A percentile compares a stretch with the other conserved stretches of the same genome.
Evolutionary conservation across 805 yeast species (phyloP).

Genomic region (Kazachstania africana): DNA sequence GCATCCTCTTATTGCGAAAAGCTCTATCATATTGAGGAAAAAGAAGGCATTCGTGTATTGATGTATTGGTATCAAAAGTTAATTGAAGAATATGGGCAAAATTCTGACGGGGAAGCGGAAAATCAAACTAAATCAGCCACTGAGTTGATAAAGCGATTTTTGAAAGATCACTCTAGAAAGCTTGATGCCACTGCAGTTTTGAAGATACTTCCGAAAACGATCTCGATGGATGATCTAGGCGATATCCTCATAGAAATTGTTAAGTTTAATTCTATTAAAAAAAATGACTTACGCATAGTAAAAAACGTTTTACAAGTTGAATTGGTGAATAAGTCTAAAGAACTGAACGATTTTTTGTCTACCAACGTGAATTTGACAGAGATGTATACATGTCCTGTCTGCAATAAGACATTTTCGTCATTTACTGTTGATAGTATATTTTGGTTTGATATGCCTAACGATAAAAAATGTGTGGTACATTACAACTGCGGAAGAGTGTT

Average conservation of each 20-base stretch:
- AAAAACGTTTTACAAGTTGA: slow-evolving; percentile 44
- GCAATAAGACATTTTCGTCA: slow-evolving; percentile 32
- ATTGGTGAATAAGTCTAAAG: slow-evolving; percentile 35
- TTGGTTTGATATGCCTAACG: slow-evolving; percentile 9
- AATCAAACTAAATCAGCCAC: not conserved
- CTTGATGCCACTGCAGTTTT: slow-evolving; percentile 26
- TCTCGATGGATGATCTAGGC: slow-evolving; percentile 34
- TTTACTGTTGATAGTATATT: slow-evolving; percentile 11
- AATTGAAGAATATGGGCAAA: slow-evolving; percentile 23
- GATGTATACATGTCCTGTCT: slow-evolving; percentile 42
- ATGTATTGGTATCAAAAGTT: slow-evolving; percentile 28
- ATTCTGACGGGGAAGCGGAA: not conserved
- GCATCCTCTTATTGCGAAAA: slow-evolving; percentile 52
- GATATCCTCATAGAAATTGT: slow-evolving; percentile 36
- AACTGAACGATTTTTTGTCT: slow-evolving; percentile 29
- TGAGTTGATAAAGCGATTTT: slow-evolving; percentile 7
- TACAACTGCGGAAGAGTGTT: slow-evolving; percentile 19
- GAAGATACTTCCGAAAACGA: slow-evolving; percentile 38
- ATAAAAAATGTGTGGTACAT: slow-evolving; percentile 14
- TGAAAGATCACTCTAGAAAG: slow-evolving; percentile 17
- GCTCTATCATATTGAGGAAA: slow-evolving; percentile 31
- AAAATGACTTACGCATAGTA: slow-evolving; percentile 32
- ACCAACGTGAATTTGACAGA: slow-evolving; percentile 30
- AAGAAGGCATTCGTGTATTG: slow-evolving; percentile 29
- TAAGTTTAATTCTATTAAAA: slow-evolving; percentile 28